Evolutionary conservation across 1,284 basidiomycete species (phyloP).

Genomic region (Hypsizygus ulmarius): DNA sequence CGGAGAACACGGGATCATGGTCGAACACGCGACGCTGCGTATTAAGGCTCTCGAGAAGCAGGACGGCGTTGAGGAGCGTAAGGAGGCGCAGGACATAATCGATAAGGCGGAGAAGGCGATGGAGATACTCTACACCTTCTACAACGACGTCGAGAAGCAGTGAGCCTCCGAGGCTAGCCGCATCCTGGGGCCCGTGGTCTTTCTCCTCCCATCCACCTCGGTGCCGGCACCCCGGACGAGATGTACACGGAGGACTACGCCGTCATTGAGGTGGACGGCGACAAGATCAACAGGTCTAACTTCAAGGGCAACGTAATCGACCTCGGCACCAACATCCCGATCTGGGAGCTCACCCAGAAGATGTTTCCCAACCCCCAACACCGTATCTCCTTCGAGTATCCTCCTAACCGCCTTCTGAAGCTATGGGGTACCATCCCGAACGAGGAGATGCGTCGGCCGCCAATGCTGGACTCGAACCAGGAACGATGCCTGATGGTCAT

Average conservation of each 20-base stretch:
- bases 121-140: slow-evolving; percentile 22
- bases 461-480: slow-evolving; percentile 25
- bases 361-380: slow-evolving; percentile 20
- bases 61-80: slow-evolving; percentile 13
- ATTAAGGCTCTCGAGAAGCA: slow-evolving; percentile 12
- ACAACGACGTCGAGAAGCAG: slow-evolving; percentile 22
- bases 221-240: slow-evolving; percentile 15
- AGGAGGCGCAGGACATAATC: slow-evolving; percentile 13
- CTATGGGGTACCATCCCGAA: slow-evolving; percentile 25
- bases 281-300: slow-evolving; percentile 25
- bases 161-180: slow-evolving; percentile 24
- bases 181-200: slow-evolving; percentile 31
- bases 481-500: slow-evolving; percentile 30
- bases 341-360: slow-evolving; percentile 24
- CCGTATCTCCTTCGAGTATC: slow-evolving; percentile 30
- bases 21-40: slow-evolving; percentile 14
- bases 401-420: slow-evolving; percentile 30
- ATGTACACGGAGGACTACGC: slow-evolving; percentile 33
- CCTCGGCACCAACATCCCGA: slow-evolving; percentile 26
- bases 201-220: slow-evolving; percentile 28
- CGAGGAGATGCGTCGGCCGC: slow-evolving; percentile 27
- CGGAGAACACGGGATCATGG: slow-evolving; percentile 7
- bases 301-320: slow-evolving; percentile 28
- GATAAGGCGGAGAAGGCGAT: slow-evolving; percentile 19
- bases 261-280: slow-evolving; percentile 30